Conservation (phyloP, 2,329 filamentous ascomycete genomes). For the Talaromyces sp. region DNA sequence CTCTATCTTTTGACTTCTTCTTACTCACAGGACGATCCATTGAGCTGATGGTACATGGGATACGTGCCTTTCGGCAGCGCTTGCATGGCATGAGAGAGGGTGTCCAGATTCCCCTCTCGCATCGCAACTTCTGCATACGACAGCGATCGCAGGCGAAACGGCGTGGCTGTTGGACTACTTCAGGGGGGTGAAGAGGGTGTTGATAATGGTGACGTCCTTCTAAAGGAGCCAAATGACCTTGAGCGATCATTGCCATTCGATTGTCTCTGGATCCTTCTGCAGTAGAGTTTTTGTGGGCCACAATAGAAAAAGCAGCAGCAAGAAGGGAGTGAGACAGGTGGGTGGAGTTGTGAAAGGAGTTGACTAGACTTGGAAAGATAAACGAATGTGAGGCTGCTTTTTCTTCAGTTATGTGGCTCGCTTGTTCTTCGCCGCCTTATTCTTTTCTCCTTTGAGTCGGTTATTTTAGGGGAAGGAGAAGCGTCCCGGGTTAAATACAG, state of each 20-base stretch:
- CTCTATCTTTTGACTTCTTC: slow-evolving; percentile 12
- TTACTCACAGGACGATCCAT: slow-evolving; percentile 8
- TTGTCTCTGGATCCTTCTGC: not conserved
- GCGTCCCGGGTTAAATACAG: not conserved
- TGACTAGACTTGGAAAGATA: not conserved
- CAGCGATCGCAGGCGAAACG: slow-evolving; percentile 21
- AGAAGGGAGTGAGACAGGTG: not conserved
- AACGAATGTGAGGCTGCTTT: slow-evolving; percentile 2
- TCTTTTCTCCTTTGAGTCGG: not conserved
- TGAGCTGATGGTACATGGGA: slow-evolving; percentile 18
- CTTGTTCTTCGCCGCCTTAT: not conserved
- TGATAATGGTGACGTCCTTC: slow-evolving; percentile 12
- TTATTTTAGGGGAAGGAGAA: not conserved
- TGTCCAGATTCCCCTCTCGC: slow-evolving; percentile 19
- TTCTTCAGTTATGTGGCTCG: not conserved
- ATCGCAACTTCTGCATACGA: slow-evolving; percentile 20
- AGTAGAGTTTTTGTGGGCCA: not conserved
- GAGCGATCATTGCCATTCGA: slow-evolving; percentile 9
- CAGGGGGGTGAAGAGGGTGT: slow-evolving; percentile 1
- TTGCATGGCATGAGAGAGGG: slow-evolving; percentile 20
- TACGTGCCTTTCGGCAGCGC: slow-evolving; percentile 18
- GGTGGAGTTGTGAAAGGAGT: not conserved
- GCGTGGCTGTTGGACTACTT: slow-evolving; percentile 18
- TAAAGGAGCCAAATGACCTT: slow-evolving; percentile 8
- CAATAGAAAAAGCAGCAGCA: not conserved